phyloP scores from a whole-genome alignment of 257 asterid genomes.

The Solanum peruvianum region DNA sequence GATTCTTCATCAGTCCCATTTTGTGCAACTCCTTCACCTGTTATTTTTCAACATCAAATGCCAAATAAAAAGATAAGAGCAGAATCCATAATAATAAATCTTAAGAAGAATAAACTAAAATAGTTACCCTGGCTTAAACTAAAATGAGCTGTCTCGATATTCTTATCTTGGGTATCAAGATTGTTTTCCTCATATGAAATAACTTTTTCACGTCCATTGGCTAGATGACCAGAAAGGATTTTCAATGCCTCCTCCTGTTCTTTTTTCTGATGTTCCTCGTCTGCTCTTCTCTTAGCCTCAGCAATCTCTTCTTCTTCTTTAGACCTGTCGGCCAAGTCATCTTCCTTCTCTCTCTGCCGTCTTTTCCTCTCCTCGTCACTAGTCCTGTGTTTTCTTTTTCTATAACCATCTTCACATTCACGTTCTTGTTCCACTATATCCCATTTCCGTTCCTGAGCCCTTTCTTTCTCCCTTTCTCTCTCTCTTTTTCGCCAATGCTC shows the following conservation, averaged over 20 bases:
- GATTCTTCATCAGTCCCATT: slow-evolving; percentile 55
- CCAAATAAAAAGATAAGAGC: neutral
- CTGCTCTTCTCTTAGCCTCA: slow-evolving; percentile 61
- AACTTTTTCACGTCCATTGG: slow-evolving; percentile 27
- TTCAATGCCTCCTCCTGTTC: slow-evolving; percentile 48
- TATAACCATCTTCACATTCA: slow-evolving; percentile 73
- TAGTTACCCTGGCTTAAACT: slow-evolving; percentile 28
- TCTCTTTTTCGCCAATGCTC: slow-evolving; percentile 88
- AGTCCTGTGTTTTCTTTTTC: slow-evolving; percentile 72
- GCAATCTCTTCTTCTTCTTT: slow-evolving; percentile 85
- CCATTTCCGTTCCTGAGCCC: slow-evolving; percentile 81
- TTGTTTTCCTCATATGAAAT: slow-evolving; percentile 31
- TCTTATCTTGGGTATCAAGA: slow-evolving; percentile 25
- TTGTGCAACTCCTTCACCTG: slow-evolving; percentile 46
- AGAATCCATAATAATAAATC: neutral
- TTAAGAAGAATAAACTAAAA: slow-evolving; percentile 1
- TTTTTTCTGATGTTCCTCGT: slow-evolving; percentile 54
- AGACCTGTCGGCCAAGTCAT: slow-evolving; percentile 65
- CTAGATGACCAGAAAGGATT: slow-evolving; percentile 24
- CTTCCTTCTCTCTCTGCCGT: slow-evolving; percentile 86
- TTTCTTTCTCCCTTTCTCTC: slow-evolving; percentile 82
- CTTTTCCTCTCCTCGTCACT: slow-evolving; percentile 83
- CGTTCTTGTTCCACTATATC: slow-evolving; percentile 72
- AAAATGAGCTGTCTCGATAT: slow-evolving; percentile 24
- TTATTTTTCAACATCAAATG: slow-evolving; percentile 1